A percentile compares a stretch with the other conserved stretches of the same genome.
phyloP scores from a whole-genome alignment of 2,329 filamentous ascomycete species.

The Fusarium sterilihyphosum region DNA sequence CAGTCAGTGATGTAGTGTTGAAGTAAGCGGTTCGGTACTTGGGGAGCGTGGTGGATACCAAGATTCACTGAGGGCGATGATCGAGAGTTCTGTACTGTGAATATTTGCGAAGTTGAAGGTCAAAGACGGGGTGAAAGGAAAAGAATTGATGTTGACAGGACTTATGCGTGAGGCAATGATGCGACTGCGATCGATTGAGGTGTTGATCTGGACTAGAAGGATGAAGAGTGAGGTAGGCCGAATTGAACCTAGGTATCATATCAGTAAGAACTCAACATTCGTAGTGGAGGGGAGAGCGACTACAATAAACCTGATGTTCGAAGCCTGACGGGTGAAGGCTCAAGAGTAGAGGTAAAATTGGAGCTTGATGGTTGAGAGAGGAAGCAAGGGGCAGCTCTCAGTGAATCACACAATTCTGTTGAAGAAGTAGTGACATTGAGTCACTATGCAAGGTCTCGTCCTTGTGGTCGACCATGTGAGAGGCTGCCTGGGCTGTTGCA shows the following conservation, averaged over 20 bases:
- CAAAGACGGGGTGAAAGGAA: rapidly evolving
- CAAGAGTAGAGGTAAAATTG: neutral
- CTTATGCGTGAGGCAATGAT: no score
- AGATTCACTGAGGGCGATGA: neutral
- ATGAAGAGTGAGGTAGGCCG: neutral
- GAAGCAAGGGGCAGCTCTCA: no score
- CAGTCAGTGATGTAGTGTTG: neutral
- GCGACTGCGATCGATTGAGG: neutral
- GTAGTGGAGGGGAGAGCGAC: neutral
- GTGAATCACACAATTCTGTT: neutral
- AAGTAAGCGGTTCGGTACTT: no score
- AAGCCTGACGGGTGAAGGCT: neutral
- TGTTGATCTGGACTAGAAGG: no score
- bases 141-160: neutral
- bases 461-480: neutral
- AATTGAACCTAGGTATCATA: neutral
- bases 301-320: neutral
- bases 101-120: neutral
- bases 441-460: neutral
- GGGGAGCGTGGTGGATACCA: neutral
- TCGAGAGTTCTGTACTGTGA: neutral
- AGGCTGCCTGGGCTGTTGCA: neutral
- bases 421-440: neutral
- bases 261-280: neutral
- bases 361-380: no score